phyloP scores from a whole-genome alignment of 2,329 filamentous ascomycete genomes.

The Pseudomassariella vexata region DNA sequence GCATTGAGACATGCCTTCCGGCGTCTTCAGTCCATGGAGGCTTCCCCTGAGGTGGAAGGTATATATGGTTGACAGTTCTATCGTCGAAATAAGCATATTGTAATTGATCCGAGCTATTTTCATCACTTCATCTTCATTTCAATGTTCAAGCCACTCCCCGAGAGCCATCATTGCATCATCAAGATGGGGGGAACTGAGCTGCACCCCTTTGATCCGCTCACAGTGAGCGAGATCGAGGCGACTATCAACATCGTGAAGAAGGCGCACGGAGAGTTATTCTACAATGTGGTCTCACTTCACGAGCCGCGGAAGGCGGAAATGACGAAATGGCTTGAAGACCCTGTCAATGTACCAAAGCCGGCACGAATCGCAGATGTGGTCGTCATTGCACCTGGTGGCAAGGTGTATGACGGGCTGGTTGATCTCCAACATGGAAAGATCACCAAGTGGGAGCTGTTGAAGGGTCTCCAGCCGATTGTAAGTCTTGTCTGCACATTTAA shows the following conservation, averaged over 20 bases:
- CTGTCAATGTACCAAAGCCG: slow-evolving; percentile 56
- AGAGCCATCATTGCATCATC: neutral
- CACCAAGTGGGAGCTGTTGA: slow-evolving; percentile 66
- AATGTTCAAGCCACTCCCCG: neutral
- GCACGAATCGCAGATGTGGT: slow-evolving; percentile 75
- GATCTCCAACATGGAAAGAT: slow-evolving; percentile 64
- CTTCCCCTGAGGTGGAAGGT: too few relatives aligned
- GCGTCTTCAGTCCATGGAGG: neutral
- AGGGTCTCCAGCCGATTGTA: slow-evolving; percentile 76
- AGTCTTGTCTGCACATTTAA: slow-evolving; percentile 16
- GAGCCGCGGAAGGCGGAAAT: slow-evolving; percentile 84
- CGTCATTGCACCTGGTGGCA: slow-evolving; percentile 71
- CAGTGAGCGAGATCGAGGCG: slow-evolving; percentile 64
- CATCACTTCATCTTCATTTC: neutral
- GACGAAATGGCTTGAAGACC: slow-evolving; percentile 69
- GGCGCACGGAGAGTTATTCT: slow-evolving; percentile 66
- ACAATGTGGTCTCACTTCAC: slow-evolving; percentile 79
- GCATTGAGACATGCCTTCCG: slow-evolving; percentile 3
- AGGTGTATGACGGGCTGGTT: slow-evolving; percentile 77
- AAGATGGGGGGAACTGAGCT: slow-evolving; percentile 3
- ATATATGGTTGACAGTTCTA: slow-evolving; percentile 2
- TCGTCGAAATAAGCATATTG: neutral
- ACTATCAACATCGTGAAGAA: slow-evolving; percentile 64
- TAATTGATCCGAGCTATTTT: neutral
- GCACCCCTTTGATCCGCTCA: slow-evolving; percentile 77